Base-by-base conservation (phyloP, 1,284 basidiomycete species). In the Cryptococcus sp. region DNA sequence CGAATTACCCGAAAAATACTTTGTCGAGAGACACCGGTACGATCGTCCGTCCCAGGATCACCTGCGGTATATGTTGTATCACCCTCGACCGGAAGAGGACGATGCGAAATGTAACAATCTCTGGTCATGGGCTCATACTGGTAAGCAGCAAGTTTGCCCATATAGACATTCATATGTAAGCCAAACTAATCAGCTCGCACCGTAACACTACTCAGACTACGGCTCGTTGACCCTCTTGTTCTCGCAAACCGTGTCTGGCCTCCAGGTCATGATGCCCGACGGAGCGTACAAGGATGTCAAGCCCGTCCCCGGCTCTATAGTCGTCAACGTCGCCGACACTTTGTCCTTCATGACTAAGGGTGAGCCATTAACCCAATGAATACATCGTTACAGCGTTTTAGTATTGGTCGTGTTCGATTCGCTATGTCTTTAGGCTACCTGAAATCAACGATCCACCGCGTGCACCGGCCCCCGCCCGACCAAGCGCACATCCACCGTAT, bases 1-100 rank as follows among this genome's bases (percentile, higher is more conserved):
- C 22, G 71, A 76, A 45, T 61, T 76, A 30, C 69, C 71, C 2
- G 70, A 72, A 54, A 62, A 70, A 58, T 73, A 72, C 59, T 73
- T 76, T 60, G 67, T 71, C 13, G 65, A 71, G 19, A 57, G 65
- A 47, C 70, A 73, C 52, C 56, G 57, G 19, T 70, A 73, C 58
- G 62, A 66, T 13, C 50, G 61, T 43, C 54, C 66, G 17, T 62
- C 61, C 27, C 67, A 71, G 25, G 70, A 71, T 58, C 70, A 73
- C 54, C 57, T 71, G 41, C 58, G 71, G 30, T 71, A 71, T 61
- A 72, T 72, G 70, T 54, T 58, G 57, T 72, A 72, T 45, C 69
- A 69, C 54, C 70, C 69, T 19, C 62, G 70, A 39, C 52, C 67
- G 5, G 52, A 57, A n/a, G 69, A 64, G 38, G 69, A 69, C 20